Percentiles rank a stretch among this genome's conserved stretches.
These are phyloP conservation scores for Skeletonema marinoi DNA, from an alignment of 108 stramenopile species.

Conservation along the genomic window DNA sequence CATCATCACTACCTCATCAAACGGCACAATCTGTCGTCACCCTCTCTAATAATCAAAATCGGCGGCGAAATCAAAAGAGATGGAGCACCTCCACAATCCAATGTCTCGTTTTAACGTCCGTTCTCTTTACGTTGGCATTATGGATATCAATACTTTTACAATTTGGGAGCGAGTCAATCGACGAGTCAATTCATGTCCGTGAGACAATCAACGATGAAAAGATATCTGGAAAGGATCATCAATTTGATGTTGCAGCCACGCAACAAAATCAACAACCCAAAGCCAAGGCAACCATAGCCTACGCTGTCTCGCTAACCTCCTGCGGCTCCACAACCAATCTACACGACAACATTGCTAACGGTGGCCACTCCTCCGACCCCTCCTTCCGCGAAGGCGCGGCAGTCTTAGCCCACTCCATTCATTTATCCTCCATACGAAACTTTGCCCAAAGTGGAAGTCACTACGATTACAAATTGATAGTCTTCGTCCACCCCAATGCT, in stretches of 20 bases:
- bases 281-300: constrained; percentile 64
- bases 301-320: constrained; percentile 82
- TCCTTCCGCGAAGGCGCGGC: constrained; percentile 75
- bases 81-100: constrained; percentile 16
- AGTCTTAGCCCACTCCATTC: constrained; percentile 75
- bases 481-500: constrained; percentile 80
- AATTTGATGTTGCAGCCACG: not conserved
- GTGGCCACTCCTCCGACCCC: constrained; percentile 48
- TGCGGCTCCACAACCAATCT: constrained; percentile 47
- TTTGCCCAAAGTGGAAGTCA: constrained; percentile 8
- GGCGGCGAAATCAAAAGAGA: not conserved
- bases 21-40: not conserved
- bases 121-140: constrained; percentile 2
- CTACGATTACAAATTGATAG: constrained; percentile 59
- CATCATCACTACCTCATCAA: not conserved
- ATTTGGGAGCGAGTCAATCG: not conserved
- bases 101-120: constrained; percentile 9
- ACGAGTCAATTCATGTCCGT: not conserved
- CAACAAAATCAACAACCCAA: constrained; percentile 5
- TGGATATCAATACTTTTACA: constrained; percentile 6
- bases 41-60: not conserved
- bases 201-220: not conserved
- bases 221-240: not conserved
- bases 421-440: constrained; percentile 55
- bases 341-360: constrained; percentile 9